Percentiles rank a stretch among this genome's conserved stretches.
Conservation (phyloP, 2,329 filamentous ascomycete species). For the Nemania diffusa region DNA sequence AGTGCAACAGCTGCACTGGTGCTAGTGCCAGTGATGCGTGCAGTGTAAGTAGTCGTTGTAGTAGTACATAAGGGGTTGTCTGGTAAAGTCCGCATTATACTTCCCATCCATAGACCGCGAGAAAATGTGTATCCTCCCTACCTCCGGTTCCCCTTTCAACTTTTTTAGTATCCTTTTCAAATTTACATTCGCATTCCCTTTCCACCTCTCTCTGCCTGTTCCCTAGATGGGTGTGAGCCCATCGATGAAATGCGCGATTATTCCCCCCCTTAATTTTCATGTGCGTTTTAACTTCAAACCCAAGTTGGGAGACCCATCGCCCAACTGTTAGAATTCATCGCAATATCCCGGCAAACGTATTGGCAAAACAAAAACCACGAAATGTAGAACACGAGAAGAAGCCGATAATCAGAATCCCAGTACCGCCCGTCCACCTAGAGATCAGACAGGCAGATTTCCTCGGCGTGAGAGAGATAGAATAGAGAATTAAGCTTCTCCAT, state of each 20-base stretch:
- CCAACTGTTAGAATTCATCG: too few species aligned
- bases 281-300: neutral
- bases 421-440: too few species aligned
- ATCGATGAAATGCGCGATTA: neutral
- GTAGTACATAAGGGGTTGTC: neutral
- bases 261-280: neutral
- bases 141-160: neutral
- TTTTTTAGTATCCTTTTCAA: neutral
- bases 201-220: neutral
- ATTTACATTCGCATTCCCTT: neutral
- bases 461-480: neutral
- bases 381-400: neutral
- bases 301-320: too few species aligned
- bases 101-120: neutral
- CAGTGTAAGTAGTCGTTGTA: too few species aligned
- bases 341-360: too few species aligned
- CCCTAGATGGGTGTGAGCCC: too few species aligned
- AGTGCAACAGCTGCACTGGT: too few species aligned
- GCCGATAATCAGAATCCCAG: neutral
- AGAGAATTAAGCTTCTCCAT: constrained; percentile 52
- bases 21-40: too few species aligned
- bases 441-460: too few species aligned
- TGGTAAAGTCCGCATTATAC: neutral
- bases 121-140: neutral
- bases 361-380: too few species aligned